Evolutionary conservation across 305 asterid species (phyloP), one percentile per base, ranked within the genome.

Genomic region (Coffea humblotiana): DNA sequence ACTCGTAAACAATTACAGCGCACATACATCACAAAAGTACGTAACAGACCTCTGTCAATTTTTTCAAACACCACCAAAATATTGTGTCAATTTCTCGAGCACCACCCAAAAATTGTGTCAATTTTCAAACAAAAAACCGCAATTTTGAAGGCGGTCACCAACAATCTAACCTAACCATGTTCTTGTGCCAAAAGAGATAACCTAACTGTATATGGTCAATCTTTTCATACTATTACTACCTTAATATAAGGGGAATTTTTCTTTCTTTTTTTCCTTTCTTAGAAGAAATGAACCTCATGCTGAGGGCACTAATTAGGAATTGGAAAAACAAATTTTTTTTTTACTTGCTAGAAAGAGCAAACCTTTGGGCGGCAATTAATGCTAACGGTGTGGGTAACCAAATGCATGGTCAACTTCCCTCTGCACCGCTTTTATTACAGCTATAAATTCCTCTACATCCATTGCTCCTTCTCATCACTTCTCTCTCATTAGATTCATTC

Each of bases 371-470:
- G 54, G 87, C 93, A 87, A 80, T 91, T 81, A 91, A 91, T 87
- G 88, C 88, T 79, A 87, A 68, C 91, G 78, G 89, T 85, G 87
- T 88, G 88, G 81, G 81, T 81, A 90, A 86, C 84, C 82, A 85
- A 88, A 85, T 85, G 70, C 86, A 90, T 83, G 92, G 94, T 91
- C 97, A 94, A 92, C 93, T 73, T 71, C 83, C 79, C 75, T 72
- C 81, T 68, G 74, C 77, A 81, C 75, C 75, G 77, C 79, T 83
- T 74, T 74, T 74, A 78, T 25, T 74, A 40, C 79, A 19, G 64
- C 88, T 94, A 90, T 94, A 92, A 90, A 93, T 90, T 79, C 87
- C 71, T 60, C 21, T 37, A 56, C 83, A 63, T 60, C 81, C 69
- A 64, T 79, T 78, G 78, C 80, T 8, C 13, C 5, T 79, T 81